Conservation (phyloP, 192 early-diverging fungal genomes). For the Coemansia interrupta region DNA sequence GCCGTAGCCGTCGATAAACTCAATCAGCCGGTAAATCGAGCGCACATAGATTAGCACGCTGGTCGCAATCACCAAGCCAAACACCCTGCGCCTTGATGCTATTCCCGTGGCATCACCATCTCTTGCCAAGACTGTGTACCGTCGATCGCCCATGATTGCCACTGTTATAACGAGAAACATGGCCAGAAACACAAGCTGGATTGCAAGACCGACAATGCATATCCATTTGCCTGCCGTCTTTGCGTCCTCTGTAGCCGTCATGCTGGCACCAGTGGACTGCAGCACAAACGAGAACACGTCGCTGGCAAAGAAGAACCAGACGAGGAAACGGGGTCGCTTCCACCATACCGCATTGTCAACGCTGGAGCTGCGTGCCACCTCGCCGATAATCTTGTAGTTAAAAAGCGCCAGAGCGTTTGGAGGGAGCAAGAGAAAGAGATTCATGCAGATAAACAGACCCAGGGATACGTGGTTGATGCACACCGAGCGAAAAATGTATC, state of each 20-base stretch:
- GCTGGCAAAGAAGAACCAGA: conserved; percentile 53
- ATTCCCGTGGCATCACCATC: conserved; percentile 9
- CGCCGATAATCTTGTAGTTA: conserved; percentile 50
- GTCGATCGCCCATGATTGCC: conserved; percentile 1
- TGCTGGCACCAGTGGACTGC: conserved; percentile 35
- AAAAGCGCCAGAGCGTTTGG: conserved; percentile 52
- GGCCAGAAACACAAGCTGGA: conserved; percentile 35
- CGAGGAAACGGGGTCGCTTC: conserved; percentile 40
- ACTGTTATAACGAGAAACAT: conserved; percentile 27
- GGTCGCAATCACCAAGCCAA: conserved; percentile 29
- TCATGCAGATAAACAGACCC: conserved; percentile 35
- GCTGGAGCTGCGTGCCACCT: conserved; percentile 23
- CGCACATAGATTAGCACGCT: conserved; percentile 40
- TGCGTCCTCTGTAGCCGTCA: conserved; percentile 19
- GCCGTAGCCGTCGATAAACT: conserved; percentile 40
- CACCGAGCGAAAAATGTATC: conserved; percentile 32
- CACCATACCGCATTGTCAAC: conserved; percentile 13
- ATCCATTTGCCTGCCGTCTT: conserved; percentile 29
- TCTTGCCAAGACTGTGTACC: conserved; percentile 18
- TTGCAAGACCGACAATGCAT: conserved; percentile 32
- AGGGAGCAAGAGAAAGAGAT: conserved; percentile 43
- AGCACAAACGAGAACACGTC: conserved; percentile 51
- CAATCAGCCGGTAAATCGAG: conserved; percentile 41
- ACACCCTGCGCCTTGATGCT: conserved; percentile 24
- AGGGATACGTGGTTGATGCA: conserved; percentile 39